Conservation (phyloP, 2,329 filamentous ascomycete genomes). For the Aspergillus sp. region DNA sequence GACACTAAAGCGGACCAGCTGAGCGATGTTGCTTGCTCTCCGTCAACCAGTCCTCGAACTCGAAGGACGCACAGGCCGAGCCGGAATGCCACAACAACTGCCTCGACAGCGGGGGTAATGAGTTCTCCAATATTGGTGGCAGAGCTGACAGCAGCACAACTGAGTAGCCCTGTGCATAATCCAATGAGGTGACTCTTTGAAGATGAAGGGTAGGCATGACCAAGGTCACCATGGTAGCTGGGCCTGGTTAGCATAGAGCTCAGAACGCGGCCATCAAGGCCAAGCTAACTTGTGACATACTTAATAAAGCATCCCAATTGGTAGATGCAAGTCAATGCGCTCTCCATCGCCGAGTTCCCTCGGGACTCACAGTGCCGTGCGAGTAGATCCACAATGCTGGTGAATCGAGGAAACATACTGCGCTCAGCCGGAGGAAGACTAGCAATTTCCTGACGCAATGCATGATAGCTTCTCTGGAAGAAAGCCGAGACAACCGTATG, state of each 20-base stretch:
- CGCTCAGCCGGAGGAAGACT: conserved; percentile 40
- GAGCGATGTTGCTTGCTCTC: conserved; percentile 30
- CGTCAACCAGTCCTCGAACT: conserved; percentile 43
- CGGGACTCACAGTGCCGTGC: conserved; percentile 37
- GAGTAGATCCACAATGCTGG: conserved; percentile 44
- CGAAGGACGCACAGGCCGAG: conserved; percentile 47
- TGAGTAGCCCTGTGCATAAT: conserved; percentile 49
- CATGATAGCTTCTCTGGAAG: conserved; percentile 48
- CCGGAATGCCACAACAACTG: conserved; percentile 49
- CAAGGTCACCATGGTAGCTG: conserved; percentile 49
- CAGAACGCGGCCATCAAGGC: not conserved
- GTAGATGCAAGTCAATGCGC: conserved; percentile 49
- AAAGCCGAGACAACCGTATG: conserved; percentile 48
- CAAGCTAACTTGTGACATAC: conserved; percentile 33
- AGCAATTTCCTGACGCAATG: conserved; percentile 47
- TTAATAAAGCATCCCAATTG: conserved; percentile 50
- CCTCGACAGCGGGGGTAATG: conserved; percentile 46
- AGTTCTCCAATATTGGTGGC: conserved; percentile 48
- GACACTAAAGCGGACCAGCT: conserved; percentile 49
- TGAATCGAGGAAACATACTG: conserved; percentile 44
- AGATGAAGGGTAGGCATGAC: conserved; percentile 44
- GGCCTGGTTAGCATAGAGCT: conserved; percentile 19
- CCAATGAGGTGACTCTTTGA: conserved; percentile 46
- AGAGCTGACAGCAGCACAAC: conserved; percentile 46
- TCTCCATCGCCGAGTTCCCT: conserved; percentile 47